phyloP scores from a whole-genome alignment of 108 stramenopile genomes.

The Pseudonitzschia multiseries region DNA sequence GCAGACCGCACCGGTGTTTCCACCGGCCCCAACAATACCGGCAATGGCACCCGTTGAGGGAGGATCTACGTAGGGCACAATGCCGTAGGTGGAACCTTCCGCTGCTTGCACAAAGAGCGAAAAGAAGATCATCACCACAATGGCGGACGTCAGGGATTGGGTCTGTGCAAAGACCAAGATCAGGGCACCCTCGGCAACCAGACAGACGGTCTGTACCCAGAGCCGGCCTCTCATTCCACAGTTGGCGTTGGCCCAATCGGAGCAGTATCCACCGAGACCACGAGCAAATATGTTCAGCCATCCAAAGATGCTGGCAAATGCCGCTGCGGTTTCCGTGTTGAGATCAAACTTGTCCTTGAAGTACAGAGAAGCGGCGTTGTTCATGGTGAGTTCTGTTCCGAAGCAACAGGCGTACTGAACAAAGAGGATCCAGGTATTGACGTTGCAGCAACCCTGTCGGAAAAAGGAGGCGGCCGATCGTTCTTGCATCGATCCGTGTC shows the following conservation, averaged over 20 bases:
- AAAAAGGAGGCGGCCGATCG: slow-evolving; percentile 24
- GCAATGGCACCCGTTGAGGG: slow-evolving; percentile 66
- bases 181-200: slow-evolving; percentile 65
- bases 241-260: slow-evolving; percentile 52
- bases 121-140: slow-evolving; percentile 63
- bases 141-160: slow-evolving; percentile 50
- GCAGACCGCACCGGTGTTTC: slow-evolving; percentile 64
- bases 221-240: slow-evolving; percentile 79
- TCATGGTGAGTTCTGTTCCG: slow-evolving; percentile 83
- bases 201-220: slow-evolving; percentile 42
- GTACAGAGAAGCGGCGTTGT: slow-evolving; percentile 75
- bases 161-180: slow-evolving; percentile 64
- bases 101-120: slow-evolving; percentile 78
- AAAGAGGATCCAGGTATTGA: slow-evolving; percentile 78
- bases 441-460: slow-evolving; percentile 32
- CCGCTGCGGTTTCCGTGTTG: slow-evolving; percentile 70
- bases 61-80: slow-evolving; percentile 80
- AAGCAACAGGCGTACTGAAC: slow-evolving; percentile 89
- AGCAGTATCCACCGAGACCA: slow-evolving; percentile 65
- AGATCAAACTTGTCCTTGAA: slow-evolving; percentile 77
- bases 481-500: slow-evolving; percentile 57
- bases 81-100: slow-evolving; percentile 74
- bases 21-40: slow-evolving; percentile 83
- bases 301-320: slow-evolving; percentile 77
- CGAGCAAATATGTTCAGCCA: slow-evolving; percentile 81